A percentile compares a stretch with the other conserved stretches of the same genome.
These are phyloP conservation scores for Metschnikowia noctiluminum DNA, from an alignment of 805 yeast species.

Conservation along the genomic window DNA sequence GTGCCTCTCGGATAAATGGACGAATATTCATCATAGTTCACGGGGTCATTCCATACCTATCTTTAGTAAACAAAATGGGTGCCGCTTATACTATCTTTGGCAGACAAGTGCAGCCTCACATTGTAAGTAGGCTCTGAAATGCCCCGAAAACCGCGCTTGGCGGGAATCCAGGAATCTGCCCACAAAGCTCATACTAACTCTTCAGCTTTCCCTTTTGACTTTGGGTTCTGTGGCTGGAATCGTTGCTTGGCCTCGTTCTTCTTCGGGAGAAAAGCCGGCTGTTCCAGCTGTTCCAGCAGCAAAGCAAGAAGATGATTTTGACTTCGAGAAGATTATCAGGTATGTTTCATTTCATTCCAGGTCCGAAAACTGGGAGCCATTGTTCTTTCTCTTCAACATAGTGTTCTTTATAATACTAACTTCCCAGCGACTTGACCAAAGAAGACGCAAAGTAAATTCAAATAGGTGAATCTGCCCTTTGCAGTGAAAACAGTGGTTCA, in stretches of 20 bases:
- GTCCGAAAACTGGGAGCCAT: neutral
- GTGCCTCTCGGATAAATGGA: neutral
- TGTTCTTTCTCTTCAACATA: neutral
- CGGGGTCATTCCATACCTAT: no score
- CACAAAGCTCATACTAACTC: slow-evolving; percentile 9
- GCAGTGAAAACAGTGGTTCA: no score
- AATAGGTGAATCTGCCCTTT: no score
- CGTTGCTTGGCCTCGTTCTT: slow-evolving; percentile 36
- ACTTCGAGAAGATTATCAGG: slow-evolving; percentile 41
- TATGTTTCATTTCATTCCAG: slow-evolving; percentile 22
- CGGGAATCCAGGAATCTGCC: no score
- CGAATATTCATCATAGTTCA: neutral
- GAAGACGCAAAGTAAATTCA: slow-evolving; percentile 38
- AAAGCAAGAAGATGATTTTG: slow-evolving; percentile 40
- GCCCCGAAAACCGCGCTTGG: neutral
- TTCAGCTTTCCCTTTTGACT: slow-evolving; percentile 41
- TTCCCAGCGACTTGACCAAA: slow-evolving; percentile 37
- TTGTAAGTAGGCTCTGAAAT: slow-evolving; percentile 28
- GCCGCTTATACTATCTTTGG: slow-evolving; percentile 43
- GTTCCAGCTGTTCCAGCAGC: slow-evolving; percentile 21
- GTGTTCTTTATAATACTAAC: neutral
- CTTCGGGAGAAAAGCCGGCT: slow-evolving; percentile 21
- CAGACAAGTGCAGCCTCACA: slow-evolving; percentile 43
- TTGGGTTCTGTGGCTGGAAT: slow-evolving; percentile 38
- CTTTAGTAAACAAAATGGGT: slow-evolving; percentile 27